A percentile compares a stretch with the other conserved stretches of the same genome.
These are phyloP conservation scores for Cordyceps tenuipes DNA, from an alignment of 2,329 filamentous ascomycete species.

Conservation along the genomic window DNA sequence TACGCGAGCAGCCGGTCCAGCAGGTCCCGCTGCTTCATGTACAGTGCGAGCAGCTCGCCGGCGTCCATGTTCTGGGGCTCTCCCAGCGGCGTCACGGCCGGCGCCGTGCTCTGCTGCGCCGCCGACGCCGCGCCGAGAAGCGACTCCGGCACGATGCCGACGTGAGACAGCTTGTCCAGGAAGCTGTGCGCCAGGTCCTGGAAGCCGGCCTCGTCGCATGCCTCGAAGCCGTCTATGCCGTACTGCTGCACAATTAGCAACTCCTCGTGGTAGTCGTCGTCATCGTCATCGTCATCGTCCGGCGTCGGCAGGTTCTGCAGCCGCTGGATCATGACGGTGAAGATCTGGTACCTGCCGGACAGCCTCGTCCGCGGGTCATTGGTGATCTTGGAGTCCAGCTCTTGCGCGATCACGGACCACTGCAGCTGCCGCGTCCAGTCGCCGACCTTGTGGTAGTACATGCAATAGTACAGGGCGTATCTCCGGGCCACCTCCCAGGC, in stretches of 20 bases:
- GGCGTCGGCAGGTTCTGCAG: not conserved
- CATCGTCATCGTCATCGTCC: not conserved
- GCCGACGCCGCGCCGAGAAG: not conserved
- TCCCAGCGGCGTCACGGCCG: not conserved
- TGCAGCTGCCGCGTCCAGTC: conserved; percentile 1
- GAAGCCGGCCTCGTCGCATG: not conserved
- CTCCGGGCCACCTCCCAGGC: not conserved
- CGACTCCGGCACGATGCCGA: not conserved
- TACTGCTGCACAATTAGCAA: not conserved
- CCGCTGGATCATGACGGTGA: not conserved
- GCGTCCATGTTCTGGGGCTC: not conserved
- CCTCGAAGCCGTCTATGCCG: not conserved
- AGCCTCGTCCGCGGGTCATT: not conserved
- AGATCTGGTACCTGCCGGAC: not conserved
- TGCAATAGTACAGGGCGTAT: not conserved
- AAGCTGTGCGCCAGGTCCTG: not conserved
- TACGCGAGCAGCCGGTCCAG: not conserved
- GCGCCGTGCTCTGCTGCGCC: not conserved
- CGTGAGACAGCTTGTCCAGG: not conserved
- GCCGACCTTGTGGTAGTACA: not conserved
- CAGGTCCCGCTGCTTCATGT: not conserved
- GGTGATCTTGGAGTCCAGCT: not conserved
- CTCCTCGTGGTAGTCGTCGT: not conserved
- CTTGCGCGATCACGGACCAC: not conserved
- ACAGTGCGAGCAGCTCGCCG: not conserved